Evolutionary conservation across 148 eudicot species (phyloP).

Genomic region (Cornus kousa): DNA sequence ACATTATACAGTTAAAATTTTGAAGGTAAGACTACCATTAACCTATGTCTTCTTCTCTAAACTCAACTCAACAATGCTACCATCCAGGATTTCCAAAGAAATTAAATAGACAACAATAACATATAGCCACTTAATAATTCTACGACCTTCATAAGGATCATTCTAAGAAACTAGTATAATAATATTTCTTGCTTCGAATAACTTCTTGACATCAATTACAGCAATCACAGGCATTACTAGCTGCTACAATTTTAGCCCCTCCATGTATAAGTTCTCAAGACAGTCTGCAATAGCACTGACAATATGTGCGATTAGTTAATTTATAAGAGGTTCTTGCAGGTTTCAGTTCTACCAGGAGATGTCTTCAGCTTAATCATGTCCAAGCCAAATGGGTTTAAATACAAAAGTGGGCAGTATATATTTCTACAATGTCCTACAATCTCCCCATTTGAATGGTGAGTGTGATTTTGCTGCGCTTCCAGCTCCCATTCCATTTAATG

Average conservation of each 20-base stretch:
- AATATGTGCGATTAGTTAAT: not conserved
- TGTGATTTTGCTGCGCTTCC: not conserved
- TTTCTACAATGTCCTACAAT: slow-evolving; percentile 84
- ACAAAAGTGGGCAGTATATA: slow-evolving; percentile 92
- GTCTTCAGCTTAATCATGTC: slow-evolving; percentile 76
- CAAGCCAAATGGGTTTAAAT: slow-evolving; percentile 82
- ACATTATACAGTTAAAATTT: slow-evolving; percentile 61
- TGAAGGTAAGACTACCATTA: slow-evolving; percentile 48
- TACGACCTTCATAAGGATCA: too few species aligned
- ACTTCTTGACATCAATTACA: too few species aligned
- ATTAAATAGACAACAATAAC: too few species aligned
- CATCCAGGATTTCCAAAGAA: too few species aligned
- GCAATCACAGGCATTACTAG: not conserved
- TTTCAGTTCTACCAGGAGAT: slow-evolving; percentile 74
- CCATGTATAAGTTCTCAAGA: not conserved
- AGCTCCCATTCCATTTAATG: not conserved
- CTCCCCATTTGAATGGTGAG: slow-evolving; percentile 91
- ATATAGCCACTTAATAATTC: too few species aligned
- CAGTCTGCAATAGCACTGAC: not conserved
- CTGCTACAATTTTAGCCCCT: not conserved
- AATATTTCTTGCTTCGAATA: too few species aligned
- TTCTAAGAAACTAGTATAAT: too few species aligned
- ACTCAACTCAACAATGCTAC: not conserved
- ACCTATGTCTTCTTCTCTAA: not conserved
- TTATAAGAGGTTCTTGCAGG: slow-evolving; percentile 35